Conservation (phyloP, 1,284 basidiomycete species). For the Puccinia brachypodii region DNA sequence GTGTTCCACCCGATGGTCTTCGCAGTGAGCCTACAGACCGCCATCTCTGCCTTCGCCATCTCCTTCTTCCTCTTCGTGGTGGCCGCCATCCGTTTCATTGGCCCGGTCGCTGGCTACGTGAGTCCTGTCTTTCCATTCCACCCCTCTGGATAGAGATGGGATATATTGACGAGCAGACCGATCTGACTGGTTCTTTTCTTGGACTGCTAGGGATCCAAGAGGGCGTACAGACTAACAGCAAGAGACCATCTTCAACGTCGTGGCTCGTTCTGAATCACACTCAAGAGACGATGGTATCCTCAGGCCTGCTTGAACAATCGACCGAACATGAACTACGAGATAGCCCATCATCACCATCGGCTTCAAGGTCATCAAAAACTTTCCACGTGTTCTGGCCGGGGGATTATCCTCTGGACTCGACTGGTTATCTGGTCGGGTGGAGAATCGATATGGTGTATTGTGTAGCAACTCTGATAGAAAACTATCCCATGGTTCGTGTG, state of each 20-base stretch:
- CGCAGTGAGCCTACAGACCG: background rate
- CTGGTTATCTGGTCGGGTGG: constrained; percentile 44
- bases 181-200: background rate
- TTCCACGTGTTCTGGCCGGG: constrained; percentile 36
- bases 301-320: background rate
- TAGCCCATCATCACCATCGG: background rate
- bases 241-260: constrained; percentile 31
- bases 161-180: background rate
- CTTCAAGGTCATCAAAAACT: background rate
- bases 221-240: constrained; percentile 34
- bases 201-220: constrained; percentile 18
- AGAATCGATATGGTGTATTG: background rate
- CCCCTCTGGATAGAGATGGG: background rate
- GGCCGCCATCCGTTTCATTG: constrained; percentile 17
- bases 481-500: background rate
- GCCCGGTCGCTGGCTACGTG: constrained; percentile 34
- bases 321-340: background rate
- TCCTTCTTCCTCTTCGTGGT: constrained; percentile 4
- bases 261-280: constrained; percentile 29
- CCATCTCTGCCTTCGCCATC: background rate
- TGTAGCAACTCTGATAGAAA: constrained; percentile 17
- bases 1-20: background rate
- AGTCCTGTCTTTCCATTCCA: background rate
- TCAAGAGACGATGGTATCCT: background rate
- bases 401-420: constrained; percentile 13